Evolutionary conservation across 139 green algal species (phyloP).

Genomic region (Deuterostichococcus epilithicus): DNA sequence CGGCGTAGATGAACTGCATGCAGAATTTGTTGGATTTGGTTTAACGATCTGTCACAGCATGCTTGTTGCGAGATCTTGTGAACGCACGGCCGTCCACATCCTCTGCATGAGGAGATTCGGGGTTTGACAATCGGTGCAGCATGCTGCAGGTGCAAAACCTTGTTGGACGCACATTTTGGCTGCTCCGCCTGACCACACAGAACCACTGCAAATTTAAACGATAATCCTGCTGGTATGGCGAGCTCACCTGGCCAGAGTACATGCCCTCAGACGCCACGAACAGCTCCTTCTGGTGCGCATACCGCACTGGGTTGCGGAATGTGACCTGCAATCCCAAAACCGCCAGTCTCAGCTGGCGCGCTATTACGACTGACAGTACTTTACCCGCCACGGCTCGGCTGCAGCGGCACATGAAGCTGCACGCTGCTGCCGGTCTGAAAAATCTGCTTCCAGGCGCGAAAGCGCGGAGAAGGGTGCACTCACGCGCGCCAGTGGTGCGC

Average conservation of each 20-base stretch:
- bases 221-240: too few relatives aligned
- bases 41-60: background rate
- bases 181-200: too few relatives aligned
- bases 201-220: too few relatives aligned
- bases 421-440: background rate
- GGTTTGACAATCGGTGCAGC: too few relatives aligned
- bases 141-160: background rate
- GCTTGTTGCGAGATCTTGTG: too few relatives aligned
- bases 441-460: background rate
- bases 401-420: background rate
- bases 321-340: slow-evolving; percentile 61
- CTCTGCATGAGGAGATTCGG: too few relatives aligned
- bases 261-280: slow-evolving; percentile 95
- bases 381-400: too few relatives aligned
- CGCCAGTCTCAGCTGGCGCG: too few relatives aligned
- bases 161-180: too few relatives aligned
- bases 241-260: slow-evolving; percentile 89
- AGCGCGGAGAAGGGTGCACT: background rate
- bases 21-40: background rate
- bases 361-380: too few relatives aligned
- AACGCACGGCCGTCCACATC: too few relatives aligned
- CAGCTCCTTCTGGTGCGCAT: slow-evolving; percentile 93
- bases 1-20: slow-evolving; percentile 92
- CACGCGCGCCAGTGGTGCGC: slow-evolving; percentile 83
- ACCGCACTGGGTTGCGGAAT: slow-evolving; percentile 92